Conservation (phyloP, 73 alveolate species). For the Paramecium pentaurelia region DNA sequence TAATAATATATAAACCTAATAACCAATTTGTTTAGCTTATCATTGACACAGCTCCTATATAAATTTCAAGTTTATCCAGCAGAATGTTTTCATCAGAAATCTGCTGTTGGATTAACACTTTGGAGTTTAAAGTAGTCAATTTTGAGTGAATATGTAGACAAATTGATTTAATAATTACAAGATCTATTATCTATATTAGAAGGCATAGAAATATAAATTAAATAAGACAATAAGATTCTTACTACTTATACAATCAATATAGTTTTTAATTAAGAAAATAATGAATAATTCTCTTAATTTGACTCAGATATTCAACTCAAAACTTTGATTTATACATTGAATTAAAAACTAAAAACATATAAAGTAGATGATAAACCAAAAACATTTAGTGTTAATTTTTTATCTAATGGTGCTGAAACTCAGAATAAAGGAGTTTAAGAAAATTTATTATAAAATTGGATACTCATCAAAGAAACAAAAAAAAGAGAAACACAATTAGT, state of each 20-base stretch:
- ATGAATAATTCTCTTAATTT: not conserved
- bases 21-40: not conserved
- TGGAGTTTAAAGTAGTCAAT: not conserved
- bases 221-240: not conserved
- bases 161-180: not conserved
- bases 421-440: not conserved
- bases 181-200: not conserved
- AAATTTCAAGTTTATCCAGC: not conserved
- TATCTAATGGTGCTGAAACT: constrained; percentile 12
- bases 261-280: not conserved
- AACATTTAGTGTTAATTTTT: not conserved
- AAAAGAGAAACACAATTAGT: not conserved
- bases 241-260: not conserved
- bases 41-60: not conserved
- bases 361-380: not conserved
- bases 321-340: not conserved
- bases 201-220: not conserved
- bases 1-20: not conserved
- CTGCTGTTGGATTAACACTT: constrained; percentile 16
- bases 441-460: not conserved
- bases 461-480: not conserved
- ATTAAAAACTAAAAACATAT: not conserved
- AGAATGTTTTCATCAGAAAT: not conserved
- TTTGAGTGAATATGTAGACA: not conserved
- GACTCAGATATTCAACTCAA: constrained; percentile 14